Evolutionary conservation across 352 stramenopile species (phyloP).

Genomic region (Phytophthora meadii): DNA sequence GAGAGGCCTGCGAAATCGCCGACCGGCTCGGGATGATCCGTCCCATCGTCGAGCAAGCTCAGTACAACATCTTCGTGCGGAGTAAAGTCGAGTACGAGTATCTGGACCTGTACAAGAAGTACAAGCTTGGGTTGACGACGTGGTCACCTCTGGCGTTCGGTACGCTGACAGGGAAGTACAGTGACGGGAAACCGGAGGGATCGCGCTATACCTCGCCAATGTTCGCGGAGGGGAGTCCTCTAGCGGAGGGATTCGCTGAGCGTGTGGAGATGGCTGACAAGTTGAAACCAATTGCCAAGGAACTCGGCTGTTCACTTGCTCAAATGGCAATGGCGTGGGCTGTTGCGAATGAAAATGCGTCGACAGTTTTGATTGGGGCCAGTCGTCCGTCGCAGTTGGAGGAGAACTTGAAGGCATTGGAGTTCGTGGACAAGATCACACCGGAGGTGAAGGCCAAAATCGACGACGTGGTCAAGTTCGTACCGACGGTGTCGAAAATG

Average conservation of each 20-base stretch:
- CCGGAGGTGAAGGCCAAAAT: constrained; percentile 17
- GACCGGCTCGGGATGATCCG: constrained; percentile 39
- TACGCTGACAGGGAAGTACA: constrained; percentile 9
- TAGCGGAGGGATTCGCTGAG: constrained; percentile 13
- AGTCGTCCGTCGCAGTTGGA: constrained; percentile 23
- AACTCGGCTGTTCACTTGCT: constrained; percentile 31
- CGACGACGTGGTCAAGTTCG: constrained; percentile 5
- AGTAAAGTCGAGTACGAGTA: constrained; percentile 28
- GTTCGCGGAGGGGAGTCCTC: constrained; percentile 7
- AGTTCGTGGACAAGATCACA: constrained; percentile 19
- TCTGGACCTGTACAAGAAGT: constrained; percentile 25
- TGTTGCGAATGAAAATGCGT: constrained; percentile 57
- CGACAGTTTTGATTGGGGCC: constrained; percentile 62
- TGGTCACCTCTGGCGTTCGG: constrained; percentile 15
- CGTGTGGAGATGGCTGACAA: constrained; percentile 33
- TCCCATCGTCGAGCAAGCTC: constrained; percentile 48
- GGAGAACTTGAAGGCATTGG: constrained; percentile 12
- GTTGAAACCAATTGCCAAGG: constrained; percentile 45
- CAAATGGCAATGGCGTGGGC: constrained; percentile 61
- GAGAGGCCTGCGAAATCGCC: constrained; percentile 45
- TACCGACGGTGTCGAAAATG: constrained; percentile 15
- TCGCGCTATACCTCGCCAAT: constrained; percentile 8
- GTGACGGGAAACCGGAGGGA: constrained; percentile 6
- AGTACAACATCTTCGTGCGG: constrained; percentile 48
- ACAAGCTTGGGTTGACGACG: constrained; percentile 15